phyloP scores from a whole-genome alignment of 1,284 basidiomycete genomes.

The Microbotryomycetes sp. region DNA sequence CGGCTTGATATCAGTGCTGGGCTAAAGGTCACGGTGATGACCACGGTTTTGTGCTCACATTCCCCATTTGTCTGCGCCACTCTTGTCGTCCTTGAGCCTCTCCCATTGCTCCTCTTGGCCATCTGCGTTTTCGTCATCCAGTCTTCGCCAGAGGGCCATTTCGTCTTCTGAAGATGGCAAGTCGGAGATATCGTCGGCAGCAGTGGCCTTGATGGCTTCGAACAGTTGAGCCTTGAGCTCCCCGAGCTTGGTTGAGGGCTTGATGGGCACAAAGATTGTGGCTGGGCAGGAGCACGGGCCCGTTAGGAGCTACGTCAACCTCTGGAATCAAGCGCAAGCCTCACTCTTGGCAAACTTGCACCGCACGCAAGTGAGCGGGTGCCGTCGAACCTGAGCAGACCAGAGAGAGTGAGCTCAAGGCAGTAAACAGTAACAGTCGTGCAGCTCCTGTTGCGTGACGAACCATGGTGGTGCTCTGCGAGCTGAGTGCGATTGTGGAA shows the following conservation, averaged over 20 bases:
- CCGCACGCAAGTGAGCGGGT: slow-evolving; percentile 10
- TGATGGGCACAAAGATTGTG: not conserved
- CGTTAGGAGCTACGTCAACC: no score
- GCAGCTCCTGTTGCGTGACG: not conserved
- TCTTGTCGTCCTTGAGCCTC: not conserved
- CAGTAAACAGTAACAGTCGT: not conserved
- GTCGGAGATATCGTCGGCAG: not conserved
- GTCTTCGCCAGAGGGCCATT: not conserved
- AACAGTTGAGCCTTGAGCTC: not conserved
- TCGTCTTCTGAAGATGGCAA: not conserved
- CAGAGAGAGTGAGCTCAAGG: not conserved
- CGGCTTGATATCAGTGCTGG: no score
- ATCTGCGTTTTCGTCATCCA: not conserved
- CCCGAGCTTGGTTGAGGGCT: not conserved
- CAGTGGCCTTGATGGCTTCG: not conserved
- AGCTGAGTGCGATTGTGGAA: not conserved
- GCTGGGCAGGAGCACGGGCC: not conserved
- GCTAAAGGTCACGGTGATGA: no score
- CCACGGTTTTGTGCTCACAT: no score
- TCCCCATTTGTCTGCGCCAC: not conserved
- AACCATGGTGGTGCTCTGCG: not conserved
- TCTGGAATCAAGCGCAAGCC: not conserved
- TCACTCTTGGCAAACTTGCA: slow-evolving; percentile 19
- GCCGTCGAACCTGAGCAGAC: not conserved
- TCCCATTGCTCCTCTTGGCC: not conserved